Evolutionary conservation across 495 filamentous ascomycete species (phyloP), one percentile per base, ranked within the genome.

Genomic region (Lasiosphaeris hirsuta): DNA sequence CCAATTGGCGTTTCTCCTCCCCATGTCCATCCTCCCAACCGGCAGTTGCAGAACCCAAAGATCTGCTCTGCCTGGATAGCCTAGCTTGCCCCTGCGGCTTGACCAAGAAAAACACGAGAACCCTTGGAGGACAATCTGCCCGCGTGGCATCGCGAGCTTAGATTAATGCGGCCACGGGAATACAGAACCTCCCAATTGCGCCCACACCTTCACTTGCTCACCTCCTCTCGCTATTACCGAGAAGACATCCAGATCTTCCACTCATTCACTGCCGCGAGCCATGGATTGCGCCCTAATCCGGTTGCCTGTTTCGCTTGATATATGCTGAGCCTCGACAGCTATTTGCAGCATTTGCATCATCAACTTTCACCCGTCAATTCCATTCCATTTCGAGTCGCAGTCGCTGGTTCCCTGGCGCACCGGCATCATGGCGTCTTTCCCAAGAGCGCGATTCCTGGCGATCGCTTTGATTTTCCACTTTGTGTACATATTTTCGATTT

Each of bases 401-500:
- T 35, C 43, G 51, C n/a, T n/a, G n/a, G n/a, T n/a, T n/a, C 53
- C 23, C 43, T 56, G 59, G 54, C 51, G 51, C 61, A 45, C 53
- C 49, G 51, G 37, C 30, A 66, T 53, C 51, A 95, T 95, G 90
- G 87, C 88, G 67, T 84, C 87, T 64, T 79, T 92, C 65, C 84
- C 86, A 66, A 91, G 92, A 67, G 84, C 87, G 63, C 89, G 88
- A 67, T 99, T 99, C 73, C 77, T 97, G 68, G 87, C 85, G 70
- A 86, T 96, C 67, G 95, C 95, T 65, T 79, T 97, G 67, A 75
- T 94, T 45, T 99, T 99, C 69, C 95, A 99, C 74, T 69, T 97
- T 23, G 84, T 96, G 58, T 99, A 99, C 75, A 87, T 94, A 58
- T 91, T 85, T 65, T 96, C 93, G 36, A 99, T 99, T 61, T 99